A percentile compares a stretch with the other conserved stretches of the same genome.
Conservation (phyloP, 2,329 filamentous ascomycete genomes). For the Colletotrichum horii region DNA sequence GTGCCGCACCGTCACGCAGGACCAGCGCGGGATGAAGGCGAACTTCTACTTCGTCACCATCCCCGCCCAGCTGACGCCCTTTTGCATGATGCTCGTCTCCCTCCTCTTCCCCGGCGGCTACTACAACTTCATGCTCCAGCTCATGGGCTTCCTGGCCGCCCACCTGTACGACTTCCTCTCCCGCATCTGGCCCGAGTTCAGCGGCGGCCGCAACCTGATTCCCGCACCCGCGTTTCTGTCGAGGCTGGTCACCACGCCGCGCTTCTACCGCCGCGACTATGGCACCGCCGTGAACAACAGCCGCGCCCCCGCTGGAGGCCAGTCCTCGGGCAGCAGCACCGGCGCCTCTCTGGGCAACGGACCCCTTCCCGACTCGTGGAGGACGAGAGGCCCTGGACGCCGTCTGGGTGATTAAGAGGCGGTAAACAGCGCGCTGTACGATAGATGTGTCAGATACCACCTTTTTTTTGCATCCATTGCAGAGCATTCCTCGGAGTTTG, state of each 20-base stretch:
- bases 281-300: conserved; percentile 60
- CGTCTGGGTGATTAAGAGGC: conserved; percentile 54
- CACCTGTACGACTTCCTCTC: conserved; percentile 92
- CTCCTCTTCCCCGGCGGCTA: conserved; percentile 69
- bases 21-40: conserved; percentile 77
- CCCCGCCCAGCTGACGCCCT: conserved; percentile 81
- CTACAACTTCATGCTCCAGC: conserved; percentile 63
- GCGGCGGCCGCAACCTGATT: conserved; percentile 79
- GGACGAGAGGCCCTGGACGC: conserved; percentile 64
- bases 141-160: conserved; percentile 83
- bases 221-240: conserved; percentile 76
- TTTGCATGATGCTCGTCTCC: conserved; percentile 77
- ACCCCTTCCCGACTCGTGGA: conserved; percentile 68
- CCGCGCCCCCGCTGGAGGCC: conserved; percentile 36
- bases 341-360: conserved; percentile 47
- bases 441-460: neutral
- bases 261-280: conserved; percentile 56
- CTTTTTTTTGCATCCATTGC: neutral
- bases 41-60: conserved; percentile 85
- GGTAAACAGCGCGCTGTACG: neutral
- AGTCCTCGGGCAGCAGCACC: conserved; percentile 43
- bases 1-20: conserved; percentile 83
- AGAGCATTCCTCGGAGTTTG: neutral
- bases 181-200: conserved; percentile 86
- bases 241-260: conserved; percentile 63